These are phyloP conservation scores for Amylostereum chailletii DNA, from an alignment of 1,284 basidiomycete genomes.

Conservation along the genomic window DNA sequence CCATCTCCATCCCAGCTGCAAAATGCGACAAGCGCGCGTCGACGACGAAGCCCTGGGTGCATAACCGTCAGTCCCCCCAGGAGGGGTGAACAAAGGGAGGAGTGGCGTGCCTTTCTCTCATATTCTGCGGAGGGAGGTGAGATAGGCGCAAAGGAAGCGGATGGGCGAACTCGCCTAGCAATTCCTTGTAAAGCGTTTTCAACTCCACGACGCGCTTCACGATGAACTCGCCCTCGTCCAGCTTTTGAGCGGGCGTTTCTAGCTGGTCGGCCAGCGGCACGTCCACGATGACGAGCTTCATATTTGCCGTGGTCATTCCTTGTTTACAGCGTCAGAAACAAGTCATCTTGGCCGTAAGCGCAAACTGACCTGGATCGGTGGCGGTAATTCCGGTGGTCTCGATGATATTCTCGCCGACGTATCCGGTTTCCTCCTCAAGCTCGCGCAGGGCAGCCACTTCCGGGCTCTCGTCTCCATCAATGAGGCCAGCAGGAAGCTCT, in stretches of 20 bases:
- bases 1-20: constrained; percentile 61
- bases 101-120: constrained; percentile 38
- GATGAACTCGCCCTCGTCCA: constrained; percentile 82
- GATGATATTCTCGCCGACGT: constrained; percentile 52
- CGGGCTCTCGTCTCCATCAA: constrained; percentile 75
- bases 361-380: constrained; percentile 61
- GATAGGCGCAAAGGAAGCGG: not conserved
- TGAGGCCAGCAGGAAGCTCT: constrained; percentile 84
- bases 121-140: constrained; percentile 41
- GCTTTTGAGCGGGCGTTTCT: constrained; percentile 51
- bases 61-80: constrained; percentile 4
- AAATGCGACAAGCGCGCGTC: constrained; percentile 74
- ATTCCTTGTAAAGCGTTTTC: constrained; percentile 45
- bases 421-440: constrained; percentile 88
- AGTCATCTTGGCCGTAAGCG: constrained; percentile 2
- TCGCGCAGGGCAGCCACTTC: constrained; percentile 78
- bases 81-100: not conserved
- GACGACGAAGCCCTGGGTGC: constrained; percentile 55
- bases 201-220: constrained; percentile 66
- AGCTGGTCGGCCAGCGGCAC: constrained; percentile 55
- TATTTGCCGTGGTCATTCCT: constrained; percentile 82
- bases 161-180: constrained; percentile 46
- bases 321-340: not conserved
- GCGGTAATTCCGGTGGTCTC: constrained; percentile 66
- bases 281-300: constrained; percentile 65